These are phyloP conservation scores for Huntiella decipiens DNA, from an alignment of 2,329 filamentous ascomycete genomes.

Conservation along the genomic window DNA sequence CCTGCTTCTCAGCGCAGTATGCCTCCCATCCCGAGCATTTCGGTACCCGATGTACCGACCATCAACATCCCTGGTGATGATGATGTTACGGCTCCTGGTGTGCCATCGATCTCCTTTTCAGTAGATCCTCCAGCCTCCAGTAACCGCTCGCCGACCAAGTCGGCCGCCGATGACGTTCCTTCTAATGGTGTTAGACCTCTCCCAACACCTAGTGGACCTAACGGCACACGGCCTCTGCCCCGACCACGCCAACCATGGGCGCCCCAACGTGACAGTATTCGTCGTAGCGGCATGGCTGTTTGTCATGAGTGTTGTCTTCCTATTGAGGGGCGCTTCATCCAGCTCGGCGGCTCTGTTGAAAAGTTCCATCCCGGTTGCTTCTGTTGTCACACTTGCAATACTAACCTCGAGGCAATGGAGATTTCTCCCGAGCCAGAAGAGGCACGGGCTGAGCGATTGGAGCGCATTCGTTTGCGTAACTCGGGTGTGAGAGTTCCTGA, in stretches of 20 bases:
- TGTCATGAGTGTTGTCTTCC: constrained; percentile 71
- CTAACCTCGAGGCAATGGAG: constrained; percentile 79
- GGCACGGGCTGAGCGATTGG: constrained; percentile 50
- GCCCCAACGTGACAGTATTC: constrained; percentile 29
- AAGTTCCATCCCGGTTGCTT: constrained; percentile 93
- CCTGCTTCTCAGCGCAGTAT: not conserved
- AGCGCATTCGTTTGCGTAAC: constrained; percentile 46
- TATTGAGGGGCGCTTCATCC: constrained; percentile 81
- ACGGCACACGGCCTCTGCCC: constrained; percentile 17
- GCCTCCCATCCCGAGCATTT: constrained; percentile 27
- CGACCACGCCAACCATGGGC: constrained; percentile 37
- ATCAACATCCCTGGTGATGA: constrained; percentile 28
- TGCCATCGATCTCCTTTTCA: not conserved
- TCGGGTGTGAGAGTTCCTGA: constrained; percentile 41
- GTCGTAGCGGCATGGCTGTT: constrained; percentile 37
- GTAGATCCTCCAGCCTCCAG: constrained; percentile 13
- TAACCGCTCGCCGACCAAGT: constrained; percentile 10
- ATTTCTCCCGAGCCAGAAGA: constrained; percentile 81
- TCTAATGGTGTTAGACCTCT: constrained; percentile 21
- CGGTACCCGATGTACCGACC: constrained; percentile 20
- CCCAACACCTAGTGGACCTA: constrained; percentile 24
- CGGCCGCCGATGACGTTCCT: constrained; percentile 9
- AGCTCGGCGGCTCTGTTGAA: constrained; percentile 48
- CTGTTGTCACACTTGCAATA: constrained; percentile 70
- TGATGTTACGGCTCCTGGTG: constrained; percentile 16